These are phyloP conservation scores for Phialocephala subalpina DNA, from an alignment of 2,329 filamentous ascomycete species.

Conservation along the genomic window DNA sequence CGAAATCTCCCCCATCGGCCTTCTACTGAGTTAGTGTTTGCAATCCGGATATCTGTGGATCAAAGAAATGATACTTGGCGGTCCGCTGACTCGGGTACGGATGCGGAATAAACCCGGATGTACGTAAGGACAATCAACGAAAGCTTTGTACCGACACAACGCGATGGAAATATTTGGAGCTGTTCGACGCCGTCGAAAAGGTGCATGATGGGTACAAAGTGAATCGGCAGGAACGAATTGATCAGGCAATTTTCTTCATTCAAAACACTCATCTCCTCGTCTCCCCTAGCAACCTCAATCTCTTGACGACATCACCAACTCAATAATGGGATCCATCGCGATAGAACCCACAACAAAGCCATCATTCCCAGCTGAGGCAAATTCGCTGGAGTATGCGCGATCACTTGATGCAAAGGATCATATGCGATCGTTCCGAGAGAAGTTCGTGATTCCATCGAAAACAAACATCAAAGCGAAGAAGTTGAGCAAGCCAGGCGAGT, in stretches of 20 bases:
- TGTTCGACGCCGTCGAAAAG: constrained; percentile 4
- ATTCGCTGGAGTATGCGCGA: constrained; percentile 56
- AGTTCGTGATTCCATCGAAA: constrained; percentile 82
- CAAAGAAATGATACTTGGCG: background rate
- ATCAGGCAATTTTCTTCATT: background rate
- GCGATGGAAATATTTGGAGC: constrained; percentile 18
- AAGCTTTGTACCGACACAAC: constrained; percentile 22
- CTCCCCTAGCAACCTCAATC: background rate
- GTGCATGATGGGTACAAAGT: constrained; percentile 28
- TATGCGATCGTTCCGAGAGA: constrained; percentile 66
- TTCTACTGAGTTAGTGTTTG: background rate
- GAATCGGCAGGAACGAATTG: constrained; percentile 17
- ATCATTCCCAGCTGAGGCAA: constrained; percentile 57
- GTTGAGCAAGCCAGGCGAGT: constrained; percentile 50
- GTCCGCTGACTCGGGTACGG: constrained; percentile 24
- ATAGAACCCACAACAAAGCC: constrained; percentile 38
- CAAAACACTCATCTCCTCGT: background rate
- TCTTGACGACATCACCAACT: constrained; percentile 13
- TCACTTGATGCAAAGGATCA: constrained; percentile 67
- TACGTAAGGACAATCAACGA: constrained; percentile 22
- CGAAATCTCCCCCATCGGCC: background rate
- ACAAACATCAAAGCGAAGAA: constrained; percentile 72
- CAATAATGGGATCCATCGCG: constrained; percentile 40
- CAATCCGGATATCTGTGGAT: constrained; percentile 11
- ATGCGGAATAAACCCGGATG: constrained; percentile 23